A percentile compares a stretch with the other conserved stretches of the same genome.
phyloP scores from a whole-genome alignment of 2,329 filamentous ascomycete species.

The Cercospora citrullina region DNA sequence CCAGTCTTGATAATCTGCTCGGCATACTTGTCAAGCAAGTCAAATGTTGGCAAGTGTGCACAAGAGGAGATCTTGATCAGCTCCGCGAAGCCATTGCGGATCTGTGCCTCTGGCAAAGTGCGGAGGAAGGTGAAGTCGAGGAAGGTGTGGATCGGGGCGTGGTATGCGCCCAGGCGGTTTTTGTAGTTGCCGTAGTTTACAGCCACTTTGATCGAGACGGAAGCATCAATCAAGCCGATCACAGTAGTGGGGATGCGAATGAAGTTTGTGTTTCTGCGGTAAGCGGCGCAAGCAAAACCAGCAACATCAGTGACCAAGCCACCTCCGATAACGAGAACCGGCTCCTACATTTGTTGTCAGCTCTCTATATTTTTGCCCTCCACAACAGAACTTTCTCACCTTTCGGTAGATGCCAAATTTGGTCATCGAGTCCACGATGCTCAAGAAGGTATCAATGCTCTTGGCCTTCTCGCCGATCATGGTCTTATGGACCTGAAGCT shows the following conservation, averaged over 20 bases:
- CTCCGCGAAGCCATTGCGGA: slow-evolving; percentile 73
- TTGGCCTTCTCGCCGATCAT: slow-evolving; percentile 76
- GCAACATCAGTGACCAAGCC: slow-evolving; percentile 73
- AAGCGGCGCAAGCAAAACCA: slow-evolving; percentile 70
- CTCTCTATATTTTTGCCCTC: background rate
- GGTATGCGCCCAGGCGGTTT: slow-evolving; percentile 71
- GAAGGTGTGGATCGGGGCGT: slow-evolving; percentile 69
- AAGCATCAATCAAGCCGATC: slow-evolving; percentile 73
- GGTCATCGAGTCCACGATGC: slow-evolving; percentile 72
- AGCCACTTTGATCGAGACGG: slow-evolving; percentile 75
- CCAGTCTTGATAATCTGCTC: slow-evolving; percentile 65
- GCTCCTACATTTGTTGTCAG: slow-evolving; percentile 50
- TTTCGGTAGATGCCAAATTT: slow-evolving; percentile 64
- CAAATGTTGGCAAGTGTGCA: slow-evolving; percentile 64
- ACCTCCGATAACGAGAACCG: slow-evolving; percentile 66
- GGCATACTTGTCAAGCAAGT: slow-evolving; percentile 68
- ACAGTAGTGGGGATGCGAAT: slow-evolving; percentile 73
- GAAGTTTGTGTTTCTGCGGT: slow-evolving; percentile 71
- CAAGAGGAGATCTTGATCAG: slow-evolving; percentile 75
- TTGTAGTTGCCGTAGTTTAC: slow-evolving; percentile 77
- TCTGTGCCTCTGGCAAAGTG: slow-evolving; percentile 65
- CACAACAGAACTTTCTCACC: slow-evolving; percentile 35
- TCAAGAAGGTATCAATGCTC: slow-evolving; percentile 67
- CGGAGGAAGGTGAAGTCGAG: slow-evolving; percentile 72
- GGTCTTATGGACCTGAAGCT: slow-evolving; percentile 67